Base-by-base conservation (phyloP, 129 eudicot species). In the Calendula officinalis region DNA sequence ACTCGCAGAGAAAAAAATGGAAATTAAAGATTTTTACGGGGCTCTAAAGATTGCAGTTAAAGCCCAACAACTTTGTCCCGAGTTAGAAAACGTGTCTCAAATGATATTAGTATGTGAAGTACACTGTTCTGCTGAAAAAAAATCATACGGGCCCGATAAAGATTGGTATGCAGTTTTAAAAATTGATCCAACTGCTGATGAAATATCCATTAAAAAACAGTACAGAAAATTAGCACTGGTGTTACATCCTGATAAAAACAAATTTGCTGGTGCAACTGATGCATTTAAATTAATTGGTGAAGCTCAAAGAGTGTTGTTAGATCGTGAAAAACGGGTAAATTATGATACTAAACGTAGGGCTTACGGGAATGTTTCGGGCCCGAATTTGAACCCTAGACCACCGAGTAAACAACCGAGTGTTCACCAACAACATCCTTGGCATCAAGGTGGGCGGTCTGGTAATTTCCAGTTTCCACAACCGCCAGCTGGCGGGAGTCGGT, bases 211-310 rank as follows among this genome's bases (percentile, higher is more conserved):
- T 39, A 82, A 65, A 66, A 86, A 82, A 58, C 94, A 86, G 46
- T 86, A 76, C 57, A 60, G 88, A 6, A 85, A 82, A 66, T 73
- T 82, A 66, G 88, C 88, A 4, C 81, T 85, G 36, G 15, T 70
- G 15, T 85, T 85, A 40, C 94, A 85, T 77, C 94, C 94, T n/a
- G 94, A 85, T 77, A 85, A 85, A 76, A 85, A 85, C 81, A 79
- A 79, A 41, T 79, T 85, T 60, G 14, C 81, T 13, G 94, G 88
- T 60, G 82, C 94, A 15, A 60, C 82, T 11, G 94, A 82, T 56
- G 94, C 94, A 36, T 85, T 85, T 74, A 82, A 78, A 54, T 63
- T 82, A 15, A 76, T 85, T 43, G 85, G 81, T 30, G 88, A 85
- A 77, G 94, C 94, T 67, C 94, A 82, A 36, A 73, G 84, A 40